Percentiles rank a stretch among this genome's conserved stretches.
Evolutionary conservation across 306 rosid genomes (phyloP).

Genomic region (Quercus parvula): DNA sequence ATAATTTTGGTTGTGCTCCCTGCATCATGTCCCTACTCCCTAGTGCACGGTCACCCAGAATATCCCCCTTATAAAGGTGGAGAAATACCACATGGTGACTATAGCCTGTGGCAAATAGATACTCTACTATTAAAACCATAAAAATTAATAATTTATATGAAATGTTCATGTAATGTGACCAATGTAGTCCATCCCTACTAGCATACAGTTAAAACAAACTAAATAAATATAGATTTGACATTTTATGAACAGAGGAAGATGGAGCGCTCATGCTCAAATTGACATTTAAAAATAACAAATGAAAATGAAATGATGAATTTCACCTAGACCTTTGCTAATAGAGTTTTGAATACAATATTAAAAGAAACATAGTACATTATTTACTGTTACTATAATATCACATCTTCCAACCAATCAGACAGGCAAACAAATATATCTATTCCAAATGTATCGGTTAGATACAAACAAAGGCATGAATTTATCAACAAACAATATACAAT

Average conservation of each 20-base stretch:
- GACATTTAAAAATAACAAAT: background rate
- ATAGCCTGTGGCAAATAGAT: background rate
- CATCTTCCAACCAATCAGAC: background rate
- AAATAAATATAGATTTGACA: background rate
- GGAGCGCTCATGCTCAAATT: background rate
- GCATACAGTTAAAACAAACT: background rate
- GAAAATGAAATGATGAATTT: background rate
- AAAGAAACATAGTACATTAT: background rate
- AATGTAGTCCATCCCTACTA: background rate
- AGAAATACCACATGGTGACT: background rate
- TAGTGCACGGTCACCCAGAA: background rate
- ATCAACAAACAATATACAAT: background rate
- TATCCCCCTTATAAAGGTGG: background rate
- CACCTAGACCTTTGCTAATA: background rate
- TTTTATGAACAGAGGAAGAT: background rate
- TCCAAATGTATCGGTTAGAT: background rate
- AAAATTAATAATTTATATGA: background rate
- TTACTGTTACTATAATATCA: background rate
- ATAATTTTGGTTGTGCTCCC: too few species aligned
- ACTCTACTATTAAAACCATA: background rate
- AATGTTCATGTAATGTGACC: background rate
- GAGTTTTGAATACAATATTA: background rate
- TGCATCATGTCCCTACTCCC: background rate
- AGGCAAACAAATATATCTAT: background rate
- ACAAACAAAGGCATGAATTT: background rate